These are phyloP conservation scores for Ophiostoma tasmaniense DNA, from an alignment of 2,329 filamentous ascomycete species.

Conservation along the genomic window DNA sequence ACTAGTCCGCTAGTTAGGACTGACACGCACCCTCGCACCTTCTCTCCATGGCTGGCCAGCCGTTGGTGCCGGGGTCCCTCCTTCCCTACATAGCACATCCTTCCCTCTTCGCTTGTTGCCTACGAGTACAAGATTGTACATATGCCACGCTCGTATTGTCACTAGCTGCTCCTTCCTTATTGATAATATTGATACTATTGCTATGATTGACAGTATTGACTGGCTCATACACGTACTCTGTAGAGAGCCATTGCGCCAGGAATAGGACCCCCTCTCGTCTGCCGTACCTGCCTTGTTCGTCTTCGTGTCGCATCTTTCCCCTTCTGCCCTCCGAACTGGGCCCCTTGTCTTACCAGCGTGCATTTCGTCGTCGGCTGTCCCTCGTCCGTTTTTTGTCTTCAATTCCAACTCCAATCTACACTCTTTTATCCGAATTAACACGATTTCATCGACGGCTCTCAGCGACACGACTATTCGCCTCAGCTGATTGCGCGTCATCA, in stretches of 20 bases:
- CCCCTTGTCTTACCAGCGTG: not conserved
- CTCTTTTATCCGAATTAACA: not conserved
- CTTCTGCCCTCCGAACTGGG: not conserved
- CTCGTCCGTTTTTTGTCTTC: not conserved
- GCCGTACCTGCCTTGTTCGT: conserved; percentile 10
- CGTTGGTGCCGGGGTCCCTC: not conserved
- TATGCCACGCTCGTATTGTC: not conserved
- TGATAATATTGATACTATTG: not conserved
- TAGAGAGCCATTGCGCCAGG: not conserved
- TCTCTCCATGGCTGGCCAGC: not conserved
- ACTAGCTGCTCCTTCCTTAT: not conserved
- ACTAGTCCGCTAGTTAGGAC: not conserved
- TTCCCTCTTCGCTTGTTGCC: not conserved
- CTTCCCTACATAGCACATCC: not conserved
- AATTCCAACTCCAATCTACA: too few relatives aligned
- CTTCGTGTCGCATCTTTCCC: conserved; percentile 12
- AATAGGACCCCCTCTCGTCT: not conserved
- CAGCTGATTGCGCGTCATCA: not conserved
- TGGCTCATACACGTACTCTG: not conserved
- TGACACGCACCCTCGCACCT: not conserved
- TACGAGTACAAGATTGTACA: not conserved
- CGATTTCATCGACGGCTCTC: not conserved
- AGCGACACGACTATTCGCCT: conserved; percentile 1
- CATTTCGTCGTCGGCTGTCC: not conserved
- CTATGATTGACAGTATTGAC: not conserved